phyloP scores from a whole-genome alignment of 441 rosid species.

The Brassica balearica region DNA sequence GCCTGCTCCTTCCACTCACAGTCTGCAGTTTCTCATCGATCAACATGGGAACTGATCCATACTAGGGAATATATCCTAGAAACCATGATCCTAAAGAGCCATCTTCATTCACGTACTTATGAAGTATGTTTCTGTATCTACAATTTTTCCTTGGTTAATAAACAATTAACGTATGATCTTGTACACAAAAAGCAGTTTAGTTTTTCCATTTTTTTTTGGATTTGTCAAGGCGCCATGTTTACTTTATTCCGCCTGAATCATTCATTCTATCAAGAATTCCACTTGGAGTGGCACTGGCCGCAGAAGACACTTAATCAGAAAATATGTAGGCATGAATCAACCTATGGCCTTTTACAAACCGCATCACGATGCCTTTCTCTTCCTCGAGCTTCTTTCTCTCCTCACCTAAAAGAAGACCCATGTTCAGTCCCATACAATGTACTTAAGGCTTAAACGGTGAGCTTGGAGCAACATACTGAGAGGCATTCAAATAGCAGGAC shows the following conservation, averaged over 20 bases:
- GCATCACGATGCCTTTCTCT: no score
- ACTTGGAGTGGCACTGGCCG: constrained; percentile 74
- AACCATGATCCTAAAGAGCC: constrained; percentile 64
- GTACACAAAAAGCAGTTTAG: not conserved
- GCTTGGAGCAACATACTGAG: constrained; percentile 59
- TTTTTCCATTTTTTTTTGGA: not conserved
- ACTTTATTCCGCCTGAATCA: constrained; percentile 78
- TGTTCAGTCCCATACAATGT: constrained; percentile 25
- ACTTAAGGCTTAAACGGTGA: constrained; percentile 3
- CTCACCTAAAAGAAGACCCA: not conserved
- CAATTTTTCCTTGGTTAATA: constrained; percentile 17
- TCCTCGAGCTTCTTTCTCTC: no score
- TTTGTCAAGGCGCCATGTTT: constrained; percentile 61
- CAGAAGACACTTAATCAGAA: not conserved
- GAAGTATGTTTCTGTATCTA: constrained; percentile 68
- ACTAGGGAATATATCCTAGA: no score
- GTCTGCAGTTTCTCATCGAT: constrained; percentile 5
- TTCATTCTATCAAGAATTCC: constrained; percentile 91
- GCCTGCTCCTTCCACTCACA: not conserved
- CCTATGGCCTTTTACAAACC: no score
- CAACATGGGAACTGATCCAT: not conserved
- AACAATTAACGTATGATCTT: not conserved
- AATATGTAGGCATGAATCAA: no score
- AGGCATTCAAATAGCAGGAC: constrained; percentile 95
- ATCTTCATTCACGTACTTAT: constrained; percentile 82